A percentile compares a stretch with the other conserved stretches of the same genome.
phyloP scores from a whole-genome alignment of 1,284 basidiomycete species.

The Trichosporon coremiiforme region DNA sequence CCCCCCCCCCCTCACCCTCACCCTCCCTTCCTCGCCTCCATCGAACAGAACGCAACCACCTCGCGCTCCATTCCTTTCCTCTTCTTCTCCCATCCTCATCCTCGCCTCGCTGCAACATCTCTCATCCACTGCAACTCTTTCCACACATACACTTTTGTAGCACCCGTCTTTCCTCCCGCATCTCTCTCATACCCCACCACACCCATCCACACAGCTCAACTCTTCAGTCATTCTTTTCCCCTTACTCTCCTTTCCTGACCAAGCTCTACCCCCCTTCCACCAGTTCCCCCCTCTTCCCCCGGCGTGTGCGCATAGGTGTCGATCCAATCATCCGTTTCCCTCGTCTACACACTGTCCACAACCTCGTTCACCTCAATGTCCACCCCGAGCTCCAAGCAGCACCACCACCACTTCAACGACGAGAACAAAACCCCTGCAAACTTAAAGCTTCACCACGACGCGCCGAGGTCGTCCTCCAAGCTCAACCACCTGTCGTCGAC shows the following conservation, averaged over 20 bases:
- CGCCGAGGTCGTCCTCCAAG: conserved; percentile 22
- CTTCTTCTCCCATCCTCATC: conserved; percentile 14
- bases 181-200: no score
- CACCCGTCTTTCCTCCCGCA: not conserved
- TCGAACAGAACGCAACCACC: not conserved
- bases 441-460: conserved; percentile 21
- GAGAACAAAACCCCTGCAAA: conserved; percentile 32
- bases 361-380: conserved; percentile 10
- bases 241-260: conserved; percentile 1
- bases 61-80: not conserved
- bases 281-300: no score
- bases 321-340: not conserved
- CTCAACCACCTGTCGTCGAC: conserved; percentile 11
- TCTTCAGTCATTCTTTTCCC: conserved; percentile 17
- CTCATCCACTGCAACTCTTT: not conserved
- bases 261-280: not conserved
- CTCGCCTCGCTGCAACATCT: not conserved
- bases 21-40: not conserved
- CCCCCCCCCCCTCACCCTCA: no score
- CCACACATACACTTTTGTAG: not conserved
- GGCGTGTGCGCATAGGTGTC: conserved; percentile 1
- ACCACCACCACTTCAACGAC: conserved; percentile 28
- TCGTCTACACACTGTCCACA: not conserved
- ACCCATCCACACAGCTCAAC: conserved; percentile 2
- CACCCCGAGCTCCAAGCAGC: conserved; percentile 17